Evolutionary conservation across 495 filamentous ascomycete species (phyloP).

Genomic region (Saxophila tyrrhenica): DNA sequence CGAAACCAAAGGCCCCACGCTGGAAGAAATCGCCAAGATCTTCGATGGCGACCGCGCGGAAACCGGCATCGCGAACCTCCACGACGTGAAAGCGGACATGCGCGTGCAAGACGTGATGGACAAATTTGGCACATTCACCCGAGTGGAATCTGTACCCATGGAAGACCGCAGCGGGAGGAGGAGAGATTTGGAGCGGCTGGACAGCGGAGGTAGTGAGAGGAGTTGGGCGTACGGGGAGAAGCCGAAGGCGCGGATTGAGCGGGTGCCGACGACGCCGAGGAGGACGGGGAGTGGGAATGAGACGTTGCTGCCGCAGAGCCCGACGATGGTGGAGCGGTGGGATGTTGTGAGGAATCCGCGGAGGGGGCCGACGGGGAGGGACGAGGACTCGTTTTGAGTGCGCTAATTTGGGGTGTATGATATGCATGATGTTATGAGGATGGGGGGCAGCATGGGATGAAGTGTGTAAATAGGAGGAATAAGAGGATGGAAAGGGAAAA

Average conservation of each 20-base stretch:
- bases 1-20: constrained; percentile 39
- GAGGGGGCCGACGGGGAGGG: neutral
- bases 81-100: neutral
- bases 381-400: neutral
- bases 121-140: neutral
- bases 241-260: neutral
- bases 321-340: neutral
- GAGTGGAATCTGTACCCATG: neutral
- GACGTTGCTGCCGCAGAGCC: neutral
- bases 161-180: neutral
- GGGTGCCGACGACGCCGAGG: neutral
- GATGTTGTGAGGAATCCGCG: neutral
- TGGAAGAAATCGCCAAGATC: constrained; percentile 51
- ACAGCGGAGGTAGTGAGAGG: neutral
- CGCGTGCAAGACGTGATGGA: neutral
- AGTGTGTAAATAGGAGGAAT: neutral
- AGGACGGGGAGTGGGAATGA: neutral
- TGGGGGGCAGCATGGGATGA: neutral
- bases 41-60: constrained; percentile 28
- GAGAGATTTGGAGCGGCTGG: neutral
- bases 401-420: neutral
- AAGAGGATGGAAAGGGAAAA: neutral
- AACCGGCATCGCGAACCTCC: neutral
- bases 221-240: neutral
- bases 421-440: neutral